Base-by-base conservation (phyloP, 176 grass and related monocot species). In the Raddia guianensis region DNA sequence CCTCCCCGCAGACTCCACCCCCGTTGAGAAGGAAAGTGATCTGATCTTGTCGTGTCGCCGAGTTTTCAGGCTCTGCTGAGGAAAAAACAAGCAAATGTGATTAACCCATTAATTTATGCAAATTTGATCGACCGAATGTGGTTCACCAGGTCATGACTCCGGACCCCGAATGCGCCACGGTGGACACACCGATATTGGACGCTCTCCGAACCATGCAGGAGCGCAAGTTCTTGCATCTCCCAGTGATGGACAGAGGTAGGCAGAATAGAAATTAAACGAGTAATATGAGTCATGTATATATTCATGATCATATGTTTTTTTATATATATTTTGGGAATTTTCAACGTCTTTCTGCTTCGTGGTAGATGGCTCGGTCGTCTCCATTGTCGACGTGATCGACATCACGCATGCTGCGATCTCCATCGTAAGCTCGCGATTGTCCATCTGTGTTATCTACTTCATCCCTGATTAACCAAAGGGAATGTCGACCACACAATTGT, bases 221-320 rank as follows among this genome's bases (percentile, higher is more conserved):
- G 74, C 89, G 84, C 71, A 97, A 93, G 44, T 97, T 97, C 86
- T 81, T 97, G 70, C 94, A 93, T 80, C 91, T 97, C 65, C 91
- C 91, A 7, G 81, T 93, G 37, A 77, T 77, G 74, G 91, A 93
- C 21, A 87, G 53, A 89, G 77, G 87, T 87, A 10, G 0, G 7
- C 16, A 16, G 43, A 51, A 12, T 32, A 13, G 4, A 50, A 9
- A 32, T 14, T 4, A 4, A 34, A 3, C n/a, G 7, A 48, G n/a
- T 46, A 8, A 10, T 7, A 40, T 40, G 3, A 40, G 37, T 40
- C 37, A 40, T 40, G 37, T 2, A 40, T 40, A 5, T 3, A 40
- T 40, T 27, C 27, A 40, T 40, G 37, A 40, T 2, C 37, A 40
- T 40, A 40, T 40, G 37, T 3, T 40, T 10, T 59, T 59, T 51